Percentiles rank a stretch among this genome's conserved stretches.
Conservation (phyloP, 176 grass and related monocot species). For the Aegilops speltoides region DNA sequence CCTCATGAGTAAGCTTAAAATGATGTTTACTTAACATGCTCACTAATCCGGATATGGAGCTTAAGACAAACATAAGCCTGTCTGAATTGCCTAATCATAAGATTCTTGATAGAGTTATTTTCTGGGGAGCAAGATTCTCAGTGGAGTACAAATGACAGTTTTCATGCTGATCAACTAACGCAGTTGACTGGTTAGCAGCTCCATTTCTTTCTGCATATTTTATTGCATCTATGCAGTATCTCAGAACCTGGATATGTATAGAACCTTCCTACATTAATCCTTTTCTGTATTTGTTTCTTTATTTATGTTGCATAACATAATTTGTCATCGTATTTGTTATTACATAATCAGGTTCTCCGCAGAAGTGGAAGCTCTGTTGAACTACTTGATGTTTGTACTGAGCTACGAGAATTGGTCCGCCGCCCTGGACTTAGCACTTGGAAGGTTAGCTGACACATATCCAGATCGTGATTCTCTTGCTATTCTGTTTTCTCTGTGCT, state of each 20-base stretch:
- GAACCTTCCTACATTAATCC: background rate
- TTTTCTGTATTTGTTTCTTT: background rate
- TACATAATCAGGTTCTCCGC: slow-evolving; percentile 67
- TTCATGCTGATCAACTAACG: background rate
- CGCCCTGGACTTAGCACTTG: slow-evolving; percentile 77
- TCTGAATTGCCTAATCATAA: slow-evolving; percentile 9
- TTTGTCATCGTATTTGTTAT: slow-evolving; percentile 15
- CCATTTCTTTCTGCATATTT: background rate
- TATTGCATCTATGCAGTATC: background rate
- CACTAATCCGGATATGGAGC: background rate
- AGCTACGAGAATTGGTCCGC: slow-evolving; percentile 66
- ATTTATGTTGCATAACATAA: slow-evolving; percentile 11
- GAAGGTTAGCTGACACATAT: slow-evolving; percentile 65
- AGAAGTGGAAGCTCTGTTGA: slow-evolving; percentile 78
- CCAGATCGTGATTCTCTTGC: slow-evolving; percentile 8
- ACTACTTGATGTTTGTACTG: slow-evolving; percentile 81
- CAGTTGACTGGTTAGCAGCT: slow-evolving; percentile 1
- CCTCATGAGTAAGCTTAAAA: slow-evolving; percentile 19
- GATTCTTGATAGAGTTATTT: background rate
- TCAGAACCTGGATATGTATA: background rate
- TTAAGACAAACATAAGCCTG: background rate
- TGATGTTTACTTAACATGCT: background rate
- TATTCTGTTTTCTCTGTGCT: background rate
- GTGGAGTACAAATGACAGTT: background rate
- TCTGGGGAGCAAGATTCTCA: background rate